Percentiles rank a stretch among this genome's conserved stretches.
These are phyloP conservation scores for Canavalia ensiformis DNA, from an alignment of 306 rosid genomes.

Conservation along the genomic window DNA sequence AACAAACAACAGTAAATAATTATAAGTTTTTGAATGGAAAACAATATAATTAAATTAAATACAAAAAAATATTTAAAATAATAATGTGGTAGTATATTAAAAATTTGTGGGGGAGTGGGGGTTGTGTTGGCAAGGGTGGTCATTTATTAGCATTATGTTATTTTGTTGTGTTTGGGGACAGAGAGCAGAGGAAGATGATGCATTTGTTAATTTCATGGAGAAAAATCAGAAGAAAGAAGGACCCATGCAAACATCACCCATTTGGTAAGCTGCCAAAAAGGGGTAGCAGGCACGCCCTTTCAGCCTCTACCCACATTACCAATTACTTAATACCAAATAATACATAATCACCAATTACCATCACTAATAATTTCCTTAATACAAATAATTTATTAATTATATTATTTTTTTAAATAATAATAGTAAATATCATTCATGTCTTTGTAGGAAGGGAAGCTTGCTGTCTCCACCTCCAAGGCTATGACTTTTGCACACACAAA, in stretches of 20 bases:
- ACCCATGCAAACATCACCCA: slow-evolving; percentile 46
- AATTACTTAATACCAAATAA: neutral
- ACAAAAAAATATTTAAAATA: neutral
- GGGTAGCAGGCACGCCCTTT: slow-evolving; percentile 42
- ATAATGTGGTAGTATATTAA: neutral
- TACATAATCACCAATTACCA: slow-evolving; percentile 20
- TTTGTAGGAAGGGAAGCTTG: slow-evolving; percentile 54
- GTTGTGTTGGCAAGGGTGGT: slow-evolving; percentile 25
- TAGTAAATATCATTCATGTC: slow-evolving; percentile 45
- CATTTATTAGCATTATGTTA: slow-evolving; percentile 42
- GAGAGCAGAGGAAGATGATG: slow-evolving; percentile 34
- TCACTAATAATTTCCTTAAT: slow-evolving; percentile 2
- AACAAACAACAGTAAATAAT: neutral
- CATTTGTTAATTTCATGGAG: slow-evolving; percentile 14
- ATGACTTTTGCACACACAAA: slow-evolving; percentile 60
- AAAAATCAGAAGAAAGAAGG: slow-evolving; percentile 45
- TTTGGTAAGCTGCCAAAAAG: slow-evolving; percentile 64
- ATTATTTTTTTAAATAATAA: neutral
- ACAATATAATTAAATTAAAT: neutral
- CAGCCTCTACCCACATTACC: slow-evolving; percentile 37
- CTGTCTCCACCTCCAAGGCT: slow-evolving; percentile 43
- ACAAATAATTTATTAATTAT: neutral
- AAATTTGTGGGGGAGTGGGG: slow-evolving; percentile 7
- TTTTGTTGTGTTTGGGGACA: slow-evolving; percentile 29
- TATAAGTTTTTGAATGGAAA: slow-evolving; percentile 1